These are phyloP conservation scores for Aspergillus sclerotiicarbonarius DNA, from an alignment of 495 filamentous ascomycete species.

Conservation along the genomic window DNA sequence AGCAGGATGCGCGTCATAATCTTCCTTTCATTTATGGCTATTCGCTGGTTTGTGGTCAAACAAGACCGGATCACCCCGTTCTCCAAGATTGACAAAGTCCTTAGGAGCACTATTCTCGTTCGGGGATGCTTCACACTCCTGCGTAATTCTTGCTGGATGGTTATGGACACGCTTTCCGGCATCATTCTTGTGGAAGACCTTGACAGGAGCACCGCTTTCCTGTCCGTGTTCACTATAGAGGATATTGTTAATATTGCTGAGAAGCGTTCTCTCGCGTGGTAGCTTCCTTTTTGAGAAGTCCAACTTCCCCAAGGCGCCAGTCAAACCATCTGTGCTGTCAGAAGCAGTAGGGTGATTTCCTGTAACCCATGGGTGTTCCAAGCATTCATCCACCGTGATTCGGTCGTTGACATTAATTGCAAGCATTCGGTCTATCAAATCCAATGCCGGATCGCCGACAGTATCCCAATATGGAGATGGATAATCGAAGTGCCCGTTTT, in stretches of 20 bases:
- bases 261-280: constrained; percentile 76
- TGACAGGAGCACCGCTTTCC: constrained; percentile 58
- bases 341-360: constrained; percentile 44
- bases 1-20: not conserved
- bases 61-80: constrained; percentile 75
- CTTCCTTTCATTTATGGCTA: constrained; percentile 27
- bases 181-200: constrained; percentile 77
- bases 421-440: constrained; percentile 94
- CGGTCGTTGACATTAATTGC: constrained; percentile 79
- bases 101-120: constrained; percentile 61
- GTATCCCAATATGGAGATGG: constrained; percentile 98
- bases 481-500: constrained; percentile 84
- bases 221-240: constrained; percentile 62
- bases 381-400: constrained; percentile 84
- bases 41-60: constrained; percentile 63
- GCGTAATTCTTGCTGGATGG: constrained; percentile 27
- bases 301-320: constrained; percentile 73
- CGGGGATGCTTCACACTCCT: constrained; percentile 55
- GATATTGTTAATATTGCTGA: constrained; percentile 79
- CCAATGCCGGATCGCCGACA: constrained; percentile 83
- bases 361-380: constrained; percentile 88
- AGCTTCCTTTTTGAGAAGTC: constrained; percentile 83
- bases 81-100: constrained; percentile 79
- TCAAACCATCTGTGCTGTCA: constrained; percentile 93
- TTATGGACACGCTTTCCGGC: constrained; percentile 44